These are phyloP conservation scores for Annulohypoxylon stygium DNA, from an alignment of 495 filamentous ascomycete genomes.

Conservation along the genomic window DNA sequence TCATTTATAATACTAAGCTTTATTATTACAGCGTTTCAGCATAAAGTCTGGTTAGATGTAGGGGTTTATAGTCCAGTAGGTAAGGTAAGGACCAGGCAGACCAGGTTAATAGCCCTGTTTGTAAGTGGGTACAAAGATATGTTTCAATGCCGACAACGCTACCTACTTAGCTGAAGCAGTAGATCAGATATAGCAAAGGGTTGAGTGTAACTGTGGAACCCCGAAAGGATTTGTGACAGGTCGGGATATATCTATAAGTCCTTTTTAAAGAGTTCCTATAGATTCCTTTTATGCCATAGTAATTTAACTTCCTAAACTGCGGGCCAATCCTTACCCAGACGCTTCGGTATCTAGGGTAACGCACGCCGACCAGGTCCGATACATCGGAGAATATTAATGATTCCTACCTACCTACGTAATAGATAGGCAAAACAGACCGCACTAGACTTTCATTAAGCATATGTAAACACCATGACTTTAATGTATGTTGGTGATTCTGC, in stretches of 20 bases:
- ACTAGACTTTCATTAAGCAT: not conserved
- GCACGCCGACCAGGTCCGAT: not conserved
- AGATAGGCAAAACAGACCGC: not conserved
- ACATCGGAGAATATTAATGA: not conserved
- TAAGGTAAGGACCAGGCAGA: slow-evolving; percentile 3
- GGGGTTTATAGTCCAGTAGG: slow-evolving; percentile 2
- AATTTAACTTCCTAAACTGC: not conserved
- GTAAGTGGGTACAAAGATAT: slow-evolving; percentile 13
- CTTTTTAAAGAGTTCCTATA: slow-evolving; percentile 10
- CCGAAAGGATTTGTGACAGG: slow-evolving; percentile 15
- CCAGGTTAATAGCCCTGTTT: slow-evolving; percentile 14
- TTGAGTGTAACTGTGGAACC: slow-evolving; percentile 34
- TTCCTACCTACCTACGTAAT: not conserved
- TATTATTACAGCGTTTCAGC: slow-evolving; percentile 23
- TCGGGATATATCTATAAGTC: not conserved
- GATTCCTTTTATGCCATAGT: slow-evolving; percentile 8
- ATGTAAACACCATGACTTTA: not conserved
- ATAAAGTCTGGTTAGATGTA: slow-evolving; percentile 1
- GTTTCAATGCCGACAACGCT: slow-evolving; percentile 4
- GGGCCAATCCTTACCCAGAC: not conserved
- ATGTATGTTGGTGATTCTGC: not conserved
- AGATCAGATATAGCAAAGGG: slow-evolving; percentile 15
- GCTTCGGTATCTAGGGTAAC: not conserved
- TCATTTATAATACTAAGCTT: slow-evolving; percentile 18
- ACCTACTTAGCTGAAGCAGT: slow-evolving; percentile 5